Base-by-base conservation (phyloP, 2,329 filamentous ascomycete species). In the Paraconiothyrium brasiliense region DNA sequence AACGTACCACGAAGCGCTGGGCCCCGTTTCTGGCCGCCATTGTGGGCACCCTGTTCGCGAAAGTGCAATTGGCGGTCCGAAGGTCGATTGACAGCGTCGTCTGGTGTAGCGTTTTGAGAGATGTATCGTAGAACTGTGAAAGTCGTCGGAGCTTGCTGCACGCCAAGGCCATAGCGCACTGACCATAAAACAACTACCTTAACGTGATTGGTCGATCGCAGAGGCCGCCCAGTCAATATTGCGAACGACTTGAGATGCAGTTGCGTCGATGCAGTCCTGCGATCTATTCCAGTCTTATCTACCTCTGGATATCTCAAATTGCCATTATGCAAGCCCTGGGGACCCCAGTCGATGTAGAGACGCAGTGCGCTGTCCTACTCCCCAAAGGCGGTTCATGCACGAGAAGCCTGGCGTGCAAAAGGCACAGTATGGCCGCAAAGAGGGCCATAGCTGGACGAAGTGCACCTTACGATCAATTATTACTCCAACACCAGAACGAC, bases 391-490 rank as follows among this genome's bases (percentile, higher is more conserved):
- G 92, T 62, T 91, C 91, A 57, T 97, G 94, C 76, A 94, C 94
- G 11, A 85, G 94, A 60, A 96, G 92, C 3, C 81, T 97, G 61
- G 97, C 94, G 0, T 97, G 94, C 84, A 97, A 97, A 80, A 94
- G 91, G 62, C 94, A 97, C 67, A 90, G 87, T 16, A 97, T 97
- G 94, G 93, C 93, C 11, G 91, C 93, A 5, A 97, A 97, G 79
- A 86, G 94, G 69, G 91, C 91, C 0, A 94, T 97, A 2, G 90
- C 92, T 6, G 94, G 94, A 0, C 86, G 94, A 63, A 95, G 92
- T 50, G 81, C 97, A 62, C 94, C 94, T 1, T 97, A 97, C 74
- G 93, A 97, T 78, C 94, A 97, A 90, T 83, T 97, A 43, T 85
- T 97, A 20, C 76, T 76, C 44, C 82, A 84, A 59, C 84, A 84